Percentiles rank a stretch among this genome's conserved stretches.
phyloP scores from a whole-genome alignment of 2,329 filamentous ascomycete species.

The Pseudonectria foliicola region DNA sequence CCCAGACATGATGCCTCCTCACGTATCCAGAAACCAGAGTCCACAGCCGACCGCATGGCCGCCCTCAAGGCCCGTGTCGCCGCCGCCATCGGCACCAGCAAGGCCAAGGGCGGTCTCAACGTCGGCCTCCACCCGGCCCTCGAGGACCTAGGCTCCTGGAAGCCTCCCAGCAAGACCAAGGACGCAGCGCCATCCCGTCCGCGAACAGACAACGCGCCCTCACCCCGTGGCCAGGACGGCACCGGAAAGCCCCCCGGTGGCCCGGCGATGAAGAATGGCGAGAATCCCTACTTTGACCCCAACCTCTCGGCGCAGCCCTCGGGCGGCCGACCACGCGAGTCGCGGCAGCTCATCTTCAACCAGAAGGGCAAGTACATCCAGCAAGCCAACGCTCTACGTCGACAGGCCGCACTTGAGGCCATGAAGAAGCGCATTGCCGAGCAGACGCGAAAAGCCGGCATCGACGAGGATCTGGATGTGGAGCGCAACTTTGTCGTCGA shows the following conservation, averaged over 20 bases:
- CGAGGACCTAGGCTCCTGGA: slow-evolving; percentile 45
- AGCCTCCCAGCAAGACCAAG: slow-evolving; percentile 33
- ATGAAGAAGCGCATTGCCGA: slow-evolving; percentile 93
- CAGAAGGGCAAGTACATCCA: slow-evolving; percentile 96
- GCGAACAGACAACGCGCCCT: slow-evolving; percentile 7
- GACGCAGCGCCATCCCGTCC: slow-evolving; percentile 15
- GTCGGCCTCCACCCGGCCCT: slow-evolving; percentile 74
- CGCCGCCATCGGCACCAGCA: slow-evolving; percentile 59
- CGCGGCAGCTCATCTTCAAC: slow-evolving; percentile 80
- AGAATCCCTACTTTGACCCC: slow-evolving; percentile 78
- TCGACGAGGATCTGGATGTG: slow-evolving; percentile 82
- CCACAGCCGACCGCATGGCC: slow-evolving; percentile 60
- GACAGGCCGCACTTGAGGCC: slow-evolving; percentile 81
- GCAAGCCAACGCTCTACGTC: slow-evolving; percentile 80
- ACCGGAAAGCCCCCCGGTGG: slow-evolving; percentile 13
- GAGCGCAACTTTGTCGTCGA: slow-evolving; percentile 87
- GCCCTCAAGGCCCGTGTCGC: slow-evolving; percentile 74
- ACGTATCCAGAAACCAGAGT: slow-evolving; percentile 48
- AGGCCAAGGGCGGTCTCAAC: slow-evolving; percentile 60
- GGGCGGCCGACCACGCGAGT: slow-evolving; percentile 54
- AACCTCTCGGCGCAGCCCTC: slow-evolving; percentile 53
- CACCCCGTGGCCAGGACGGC: slow-evolving; percentile 8
- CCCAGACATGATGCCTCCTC: slow-evolving; percentile 49
- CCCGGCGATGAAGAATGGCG: slow-evolving; percentile 2
- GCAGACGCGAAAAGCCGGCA: slow-evolving; percentile 79